Percentiles rank a stretch among this genome's conserved stretches.
These are phyloP conservation scores for Avicennia marina DNA, from an alignment of 257 asterid genomes.

Conservation along the genomic window DNA sequence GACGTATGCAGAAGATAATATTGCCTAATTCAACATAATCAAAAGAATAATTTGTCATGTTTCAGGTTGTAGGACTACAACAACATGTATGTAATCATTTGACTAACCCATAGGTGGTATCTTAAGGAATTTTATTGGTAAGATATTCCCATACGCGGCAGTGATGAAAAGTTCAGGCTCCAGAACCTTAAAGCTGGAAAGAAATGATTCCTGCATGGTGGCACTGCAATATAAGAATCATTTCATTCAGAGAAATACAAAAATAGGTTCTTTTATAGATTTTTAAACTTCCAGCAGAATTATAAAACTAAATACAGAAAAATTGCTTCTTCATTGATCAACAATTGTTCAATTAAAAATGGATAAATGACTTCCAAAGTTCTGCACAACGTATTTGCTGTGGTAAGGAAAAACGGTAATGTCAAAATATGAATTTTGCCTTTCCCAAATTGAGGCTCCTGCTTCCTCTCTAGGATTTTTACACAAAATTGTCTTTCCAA, in stretches of 20 bases:
- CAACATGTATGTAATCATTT: not conserved
- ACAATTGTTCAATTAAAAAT: not conserved
- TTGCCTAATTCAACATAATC: too few relatives aligned
- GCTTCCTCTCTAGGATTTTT: too few relatives aligned
- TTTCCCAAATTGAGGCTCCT: too few relatives aligned
- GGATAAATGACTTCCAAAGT: not conserved
- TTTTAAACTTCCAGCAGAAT: constrained; percentile 7
- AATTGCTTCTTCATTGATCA: not conserved
- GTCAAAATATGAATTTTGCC: too few relatives aligned
- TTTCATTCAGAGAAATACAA: not conserved
- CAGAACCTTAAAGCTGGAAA: constrained; percentile 53
- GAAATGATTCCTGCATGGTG: constrained; percentile 66
- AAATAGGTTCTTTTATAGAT: not conserved
- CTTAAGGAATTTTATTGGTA: constrained; percentile 78
- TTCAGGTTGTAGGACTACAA: too few relatives aligned
- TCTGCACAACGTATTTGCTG: not conserved
- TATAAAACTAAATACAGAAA: not conserved
- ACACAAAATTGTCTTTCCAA: too few relatives aligned
- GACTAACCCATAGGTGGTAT: constrained; percentile 85
- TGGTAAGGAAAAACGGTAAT: too few relatives aligned
- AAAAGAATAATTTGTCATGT: too few relatives aligned
- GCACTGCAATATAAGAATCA: not conserved
- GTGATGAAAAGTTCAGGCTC: constrained; percentile 94
- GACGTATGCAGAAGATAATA: too few relatives aligned
- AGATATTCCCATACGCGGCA: constrained; percentile 95